A percentile compares a stretch with the other conserved stretches of the same genome.
phyloP scores from a whole-genome alignment of 495 filamentous ascomycete species.

The Penicillium macrosclerotiorum region DNA sequence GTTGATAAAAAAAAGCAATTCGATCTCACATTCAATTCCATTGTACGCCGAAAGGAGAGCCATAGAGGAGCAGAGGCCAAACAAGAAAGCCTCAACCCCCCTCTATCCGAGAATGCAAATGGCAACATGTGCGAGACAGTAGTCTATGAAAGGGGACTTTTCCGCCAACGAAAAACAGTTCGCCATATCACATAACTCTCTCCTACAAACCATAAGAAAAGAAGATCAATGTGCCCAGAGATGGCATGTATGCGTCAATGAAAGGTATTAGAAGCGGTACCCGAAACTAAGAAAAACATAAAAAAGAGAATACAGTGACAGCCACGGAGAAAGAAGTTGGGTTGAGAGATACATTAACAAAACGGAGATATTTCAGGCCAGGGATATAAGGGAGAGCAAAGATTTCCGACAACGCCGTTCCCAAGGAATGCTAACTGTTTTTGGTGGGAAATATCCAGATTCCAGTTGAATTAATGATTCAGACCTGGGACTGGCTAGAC shows the following conservation, averaged over 20 bases:
- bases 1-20: too few relatives aligned
- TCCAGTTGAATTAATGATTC: constrained; percentile 5
- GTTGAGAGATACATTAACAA: constrained; percentile 5
- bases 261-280: constrained; percentile 6
- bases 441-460: background rate
- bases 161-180: background rate
- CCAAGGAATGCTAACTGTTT: constrained; percentile 7
- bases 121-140: background rate
- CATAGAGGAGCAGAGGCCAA: background rate
- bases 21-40: background rate
- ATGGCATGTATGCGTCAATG: background rate
- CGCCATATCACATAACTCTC: background rate
- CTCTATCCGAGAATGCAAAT: background rate
- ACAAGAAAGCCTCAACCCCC: background rate
- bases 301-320: background rate
- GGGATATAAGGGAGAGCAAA: constrained; percentile 9
- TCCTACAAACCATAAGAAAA: background rate
- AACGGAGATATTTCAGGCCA: background rate
- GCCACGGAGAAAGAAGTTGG: too few relatives aligned
- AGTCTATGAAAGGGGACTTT: constrained; percentile 1
- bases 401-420: constrained; percentile 7
- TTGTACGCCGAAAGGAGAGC: background rate
- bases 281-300: background rate
- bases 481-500: constrained; percentile 33
- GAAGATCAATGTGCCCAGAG: too few relatives aligned